Evolutionary conservation across 768 basidiomycete genomes (phyloP), one percentile per base, ranked within the genome.

Genomic region (Rubroboletus pulcherrimus): DNA sequence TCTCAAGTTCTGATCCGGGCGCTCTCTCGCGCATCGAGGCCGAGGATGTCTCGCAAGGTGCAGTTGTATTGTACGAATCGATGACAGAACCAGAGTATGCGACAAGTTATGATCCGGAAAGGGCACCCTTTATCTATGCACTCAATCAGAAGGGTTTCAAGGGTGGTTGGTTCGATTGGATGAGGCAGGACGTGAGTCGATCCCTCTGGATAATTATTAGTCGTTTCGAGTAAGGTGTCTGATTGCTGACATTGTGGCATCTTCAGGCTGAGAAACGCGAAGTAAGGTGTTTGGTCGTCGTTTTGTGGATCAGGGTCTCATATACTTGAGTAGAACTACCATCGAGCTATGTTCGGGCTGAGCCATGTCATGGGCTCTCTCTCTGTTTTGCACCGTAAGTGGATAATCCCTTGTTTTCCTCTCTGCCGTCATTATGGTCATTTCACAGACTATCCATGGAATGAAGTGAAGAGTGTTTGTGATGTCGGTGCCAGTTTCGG

Each of bases 401-500:
- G n/a, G 5, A 44, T 1, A 8, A 8, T 17, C 10, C 10, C n/a
- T 47, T 35, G 35, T 7, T 31, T 37, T 49, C 3, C 1, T 51
- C 11, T 11, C 14, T 7, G 24, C 0, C 15, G 5, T 14, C 21
- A 30, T 49, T 12, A 7, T 4, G n/a, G 17, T 44, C 17, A 10
- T 24, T 55, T 34, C 7, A 5, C 21, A 71, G 63, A 69, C 41
- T 59, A 63, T 58, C 61, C 67, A 30, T 59, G 72, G 72, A 34
- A 59, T 54, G 59, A 56, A 48, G 54, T 63, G 26, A 53, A 61
- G 31, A 63, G 64, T 9, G 54, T 73, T 34, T 65, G 66, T 11
- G 71, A 71, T 46, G 55, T 71, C 21, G 71, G 70, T 5, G 62
- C 70, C 11, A 64, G 70, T n/a, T 29, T 66, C 5, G 70, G 70